Conservation (phyloP, 768 basidiomycete genomes). For the Boletus patriciae region DNA sequence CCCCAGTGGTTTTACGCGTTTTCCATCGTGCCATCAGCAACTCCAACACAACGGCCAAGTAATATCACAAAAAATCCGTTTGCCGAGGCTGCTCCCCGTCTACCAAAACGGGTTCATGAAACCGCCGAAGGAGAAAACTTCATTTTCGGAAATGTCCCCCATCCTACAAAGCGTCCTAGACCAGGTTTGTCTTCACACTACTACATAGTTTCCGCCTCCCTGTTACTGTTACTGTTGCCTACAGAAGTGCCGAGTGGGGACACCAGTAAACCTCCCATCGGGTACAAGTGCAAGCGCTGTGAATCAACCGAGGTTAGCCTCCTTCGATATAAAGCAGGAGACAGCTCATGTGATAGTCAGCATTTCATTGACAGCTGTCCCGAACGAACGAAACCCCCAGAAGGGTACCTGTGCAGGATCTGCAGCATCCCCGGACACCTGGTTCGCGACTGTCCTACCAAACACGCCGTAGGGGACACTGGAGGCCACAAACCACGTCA, state of each 20-base stretch:
- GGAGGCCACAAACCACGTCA: conserved; percentile 79
- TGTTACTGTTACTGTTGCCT: neutral
- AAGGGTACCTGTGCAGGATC: conserved; percentile 84
- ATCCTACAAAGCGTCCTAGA: conserved; percentile 56
- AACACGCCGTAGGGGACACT: conserved; percentile 75
- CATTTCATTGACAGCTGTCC: conserved; percentile 80
- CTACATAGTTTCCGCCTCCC: neutral
- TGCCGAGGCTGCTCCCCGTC: conserved; percentile 37
- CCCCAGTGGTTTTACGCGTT: conserved; percentile 97
- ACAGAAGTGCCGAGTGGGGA: conserved; percentile 37
- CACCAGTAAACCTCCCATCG: conserved; percentile 59
- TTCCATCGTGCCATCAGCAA: conserved; percentile 62
- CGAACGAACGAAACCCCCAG: conserved; percentile 71
- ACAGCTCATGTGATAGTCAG: conserved; percentile 36
- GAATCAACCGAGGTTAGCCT: conserved; percentile 65
- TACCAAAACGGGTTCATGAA: conserved; percentile 56
- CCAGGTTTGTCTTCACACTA: conserved; percentile 42
- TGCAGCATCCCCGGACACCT: conserved; percentile 86
- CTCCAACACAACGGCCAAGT: conserved; percentile 45
- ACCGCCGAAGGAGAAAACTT: conserved; percentile 54
- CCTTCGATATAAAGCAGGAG: neutral
- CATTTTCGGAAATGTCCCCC: conserved; percentile 65
- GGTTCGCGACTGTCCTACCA: conserved; percentile 85
- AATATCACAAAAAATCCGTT: conserved; percentile 78
- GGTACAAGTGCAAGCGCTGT: conserved; percentile 78